Conservation (phyloP, 2,329 filamentous ascomycete species). For the Fusarium sp. region DNA sequence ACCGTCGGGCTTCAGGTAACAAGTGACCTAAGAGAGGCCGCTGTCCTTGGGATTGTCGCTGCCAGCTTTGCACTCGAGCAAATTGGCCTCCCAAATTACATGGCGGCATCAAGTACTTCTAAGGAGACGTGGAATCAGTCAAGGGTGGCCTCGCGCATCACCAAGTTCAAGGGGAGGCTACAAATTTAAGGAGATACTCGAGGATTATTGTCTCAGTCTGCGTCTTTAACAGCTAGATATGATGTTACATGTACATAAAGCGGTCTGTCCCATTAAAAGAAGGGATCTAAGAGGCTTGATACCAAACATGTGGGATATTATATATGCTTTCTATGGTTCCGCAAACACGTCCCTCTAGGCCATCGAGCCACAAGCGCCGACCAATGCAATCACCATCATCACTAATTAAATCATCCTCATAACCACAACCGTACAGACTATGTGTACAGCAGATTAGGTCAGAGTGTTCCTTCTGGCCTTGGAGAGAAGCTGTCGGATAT, state of each 20-base stretch:
- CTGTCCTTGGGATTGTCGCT: not conserved
- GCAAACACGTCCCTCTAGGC: not conserved
- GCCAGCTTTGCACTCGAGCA: not conserved
- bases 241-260: not conserved
- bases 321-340: not conserved
- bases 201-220: not conserved
- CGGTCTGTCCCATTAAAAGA: not conserved
- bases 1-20: not conserved
- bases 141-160: not conserved
- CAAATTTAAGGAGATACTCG: not conserved
- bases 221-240: not conserved
- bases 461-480: not conserved
- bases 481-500: not conserved
- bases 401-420: not conserved
- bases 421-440: not conserved
- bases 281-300: not conserved
- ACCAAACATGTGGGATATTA: not conserved
- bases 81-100: not conserved
- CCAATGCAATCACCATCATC: not conserved
- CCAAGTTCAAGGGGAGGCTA: not conserved
- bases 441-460: not conserved
- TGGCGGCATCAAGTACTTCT: accelerated
- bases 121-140: not conserved
- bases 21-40: not conserved
- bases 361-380: not conserved